These are phyloP conservation scores for Solanum sitiens DNA, from an alignment of 257 asterid genomes.

Conservation along the genomic window DNA sequence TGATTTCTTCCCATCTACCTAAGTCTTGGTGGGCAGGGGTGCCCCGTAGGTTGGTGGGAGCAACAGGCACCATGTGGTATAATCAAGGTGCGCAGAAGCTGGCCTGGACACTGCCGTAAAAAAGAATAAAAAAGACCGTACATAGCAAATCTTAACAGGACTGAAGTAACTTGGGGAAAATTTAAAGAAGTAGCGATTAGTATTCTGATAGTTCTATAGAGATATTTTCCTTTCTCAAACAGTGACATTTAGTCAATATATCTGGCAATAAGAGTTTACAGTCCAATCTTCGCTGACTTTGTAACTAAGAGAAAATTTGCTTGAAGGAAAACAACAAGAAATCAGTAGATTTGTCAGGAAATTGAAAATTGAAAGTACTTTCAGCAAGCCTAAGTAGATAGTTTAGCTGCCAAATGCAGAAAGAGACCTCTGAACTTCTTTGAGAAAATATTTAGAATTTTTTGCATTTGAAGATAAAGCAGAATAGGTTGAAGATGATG, in stretches of 20 bases:
- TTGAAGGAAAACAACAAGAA: neutral
- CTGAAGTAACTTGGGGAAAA: neutral
- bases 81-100: neutral
- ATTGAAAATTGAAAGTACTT: neutral
- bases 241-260: neutral
- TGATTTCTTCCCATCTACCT: neutral
- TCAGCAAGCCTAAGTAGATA: neutral
- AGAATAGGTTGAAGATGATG: neutral
- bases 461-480: neutral
- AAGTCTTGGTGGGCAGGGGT: neutral
- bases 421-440: constrained; percentile 7
- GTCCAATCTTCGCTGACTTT: neutral
- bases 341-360: neutral
- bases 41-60: neutral
- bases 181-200: neutral
- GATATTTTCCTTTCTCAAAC: neutral
- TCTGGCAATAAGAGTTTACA: neutral
- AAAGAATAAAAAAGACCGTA: neutral
- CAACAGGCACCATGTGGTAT: neutral
- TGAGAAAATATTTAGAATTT: neutral
- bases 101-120: neutral
- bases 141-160: neutral
- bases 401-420: constrained; percentile 2
- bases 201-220: neutral
- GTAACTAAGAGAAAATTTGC: neutral